Evolutionary conservation across 768 basidiomycete genomes (phyloP), one percentile per base, ranked within the genome.

Genomic region (Pisolithus sp.): DNA sequence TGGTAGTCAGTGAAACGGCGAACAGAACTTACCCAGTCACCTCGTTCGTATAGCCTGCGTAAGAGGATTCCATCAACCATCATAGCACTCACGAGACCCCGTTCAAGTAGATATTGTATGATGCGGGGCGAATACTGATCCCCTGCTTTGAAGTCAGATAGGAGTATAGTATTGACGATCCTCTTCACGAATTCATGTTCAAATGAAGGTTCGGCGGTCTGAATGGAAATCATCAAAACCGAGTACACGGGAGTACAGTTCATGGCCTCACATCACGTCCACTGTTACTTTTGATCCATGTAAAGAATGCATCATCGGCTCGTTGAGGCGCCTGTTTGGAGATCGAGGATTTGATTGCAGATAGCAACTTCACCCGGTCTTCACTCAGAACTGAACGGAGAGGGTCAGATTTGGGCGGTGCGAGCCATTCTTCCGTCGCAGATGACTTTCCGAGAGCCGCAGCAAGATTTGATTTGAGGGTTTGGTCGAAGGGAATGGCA

Each of bases 1-100:
- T 45, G 5, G 43, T 26, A n/a, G 43, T 4, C 15, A 13, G 13
- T 46, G 3, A 24, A 34, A 13, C 21, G 20, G 15, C 28, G 15
- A 5, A 26, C 2, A 37, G 45, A 48, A 59, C 75, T 50, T 60
- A 82, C 89, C 89, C 89, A 92, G 59, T 91, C 89, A 40, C 73
- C 71, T 52, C 74, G 76, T 48, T 73, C 63, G 43, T 74, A 69
- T 31, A 92, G 65, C 2, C 72, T 72, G 8, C 71, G 70, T 36
- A 90, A 58, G 17, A 91, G 64, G 3, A 81, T 82, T 12, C 76
- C 78, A 6, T 78, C 68, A 9, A 87, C 59, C 85, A 89, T 87
- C 26, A 71, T 74, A 40, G 78, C 74, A 50, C 76, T 81, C 13
- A 89, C 76, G 2, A 77, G 71, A 4, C 74, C 68, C 48, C 70